These are phyloP conservation scores for Chalciporus piperatus DNA, from an alignment of 768 basidiomycete genomes.

Conservation along the genomic window DNA sequence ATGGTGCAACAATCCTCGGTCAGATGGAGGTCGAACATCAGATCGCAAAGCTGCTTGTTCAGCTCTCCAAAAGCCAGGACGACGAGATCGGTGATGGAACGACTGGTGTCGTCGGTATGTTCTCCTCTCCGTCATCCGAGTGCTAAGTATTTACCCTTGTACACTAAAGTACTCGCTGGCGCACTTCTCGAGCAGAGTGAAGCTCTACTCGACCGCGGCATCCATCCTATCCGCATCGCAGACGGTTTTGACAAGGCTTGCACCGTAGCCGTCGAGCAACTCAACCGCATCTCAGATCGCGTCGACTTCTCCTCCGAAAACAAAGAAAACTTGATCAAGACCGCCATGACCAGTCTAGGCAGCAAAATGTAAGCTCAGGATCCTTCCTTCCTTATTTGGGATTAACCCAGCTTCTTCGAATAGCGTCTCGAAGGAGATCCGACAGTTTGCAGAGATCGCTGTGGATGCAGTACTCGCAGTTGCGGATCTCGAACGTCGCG, in stretches of 20 bases:
- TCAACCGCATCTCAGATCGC: slow-evolving; percentile 87
- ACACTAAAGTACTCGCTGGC: slow-evolving; percentile 82
- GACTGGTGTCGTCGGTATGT: slow-evolving; percentile 96
- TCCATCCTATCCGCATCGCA: slow-evolving; percentile 98
- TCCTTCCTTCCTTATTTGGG: not conserved
- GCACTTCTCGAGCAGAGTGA: slow-evolving; percentile 94
- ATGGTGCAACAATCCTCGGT: slow-evolving; percentile 95
- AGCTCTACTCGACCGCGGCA: slow-evolving; percentile 95
- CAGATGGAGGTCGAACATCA: slow-evolving; percentile 99
- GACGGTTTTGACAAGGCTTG: slow-evolving; percentile 98
- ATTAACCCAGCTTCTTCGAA: slow-evolving; percentile 4
- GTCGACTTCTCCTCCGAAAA: slow-evolving; percentile 82
- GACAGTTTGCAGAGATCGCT: slow-evolving; percentile 95
- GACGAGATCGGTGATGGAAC: slow-evolving; percentile 99
- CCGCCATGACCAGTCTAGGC: slow-evolving; percentile 93
- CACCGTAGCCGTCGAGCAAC: slow-evolving; percentile 80
- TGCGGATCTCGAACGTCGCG: slow-evolving; percentile 90
- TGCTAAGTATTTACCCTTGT: slow-evolving; percentile 1
- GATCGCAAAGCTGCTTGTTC: slow-evolving; percentile 96
- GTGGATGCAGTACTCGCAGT: slow-evolving; percentile 95
- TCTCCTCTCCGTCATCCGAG: slow-evolving; percentile 3
- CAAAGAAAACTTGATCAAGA: slow-evolving; percentile 87
- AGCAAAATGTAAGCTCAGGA: slow-evolving; percentile 82
- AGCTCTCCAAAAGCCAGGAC: slow-evolving; percentile 96
- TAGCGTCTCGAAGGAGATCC: slow-evolving; percentile 95